Base-by-base conservation (phyloP, 139 green algal genomes). In the Micromonas commoda region DNA sequence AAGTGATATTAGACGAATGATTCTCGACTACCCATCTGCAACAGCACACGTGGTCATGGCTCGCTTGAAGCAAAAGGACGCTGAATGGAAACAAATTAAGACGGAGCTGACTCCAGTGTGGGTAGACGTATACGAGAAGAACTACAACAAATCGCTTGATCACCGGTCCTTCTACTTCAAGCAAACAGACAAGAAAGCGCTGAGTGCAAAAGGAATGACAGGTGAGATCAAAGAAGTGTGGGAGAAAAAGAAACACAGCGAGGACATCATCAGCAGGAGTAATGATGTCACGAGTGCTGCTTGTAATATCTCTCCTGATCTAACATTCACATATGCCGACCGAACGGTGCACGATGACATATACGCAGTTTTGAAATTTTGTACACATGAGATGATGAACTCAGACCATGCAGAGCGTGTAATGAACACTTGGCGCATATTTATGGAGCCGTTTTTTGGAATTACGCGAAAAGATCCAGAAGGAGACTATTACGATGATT, bases 121-220 rank as follows among this genome's bases (percentile, higher is more conserved):
- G 94, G 81, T 84, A 35, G 86, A 91, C 66, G 90, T 98, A 53
- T 98, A 94, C 79, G 90, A 96, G 76, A 85, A 91, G 73, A 99
- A 99, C 87, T 98, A 97, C 85, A 86, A 96, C 85, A 98, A 98
- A 84, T 93, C 84, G 6, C 90, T 99, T 69, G 95, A 99, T 88
- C 94, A 98, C 86, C 92, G 93, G 76, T 92, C 83, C 81, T 98
- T 98, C 87, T 99, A 99, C 88, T 99, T 98, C 89, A 99, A 99
- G 87, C 95, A 98, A 83, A 85, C 83, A 24, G 94, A 98, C 79
- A 98, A 98, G 88, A 96, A 95, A 85, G 88, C 83, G 66, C 88
- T 99, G 65, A 90, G 87, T 79, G 76, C 84, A 31, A 97, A 96
- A 86, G 85, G 83, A 79, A 73, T 99, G 86, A 73, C 98, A 73